Base-by-base conservation (phyloP, 805 yeast species). In the Tetrapisispora pingtungensis region DNA sequence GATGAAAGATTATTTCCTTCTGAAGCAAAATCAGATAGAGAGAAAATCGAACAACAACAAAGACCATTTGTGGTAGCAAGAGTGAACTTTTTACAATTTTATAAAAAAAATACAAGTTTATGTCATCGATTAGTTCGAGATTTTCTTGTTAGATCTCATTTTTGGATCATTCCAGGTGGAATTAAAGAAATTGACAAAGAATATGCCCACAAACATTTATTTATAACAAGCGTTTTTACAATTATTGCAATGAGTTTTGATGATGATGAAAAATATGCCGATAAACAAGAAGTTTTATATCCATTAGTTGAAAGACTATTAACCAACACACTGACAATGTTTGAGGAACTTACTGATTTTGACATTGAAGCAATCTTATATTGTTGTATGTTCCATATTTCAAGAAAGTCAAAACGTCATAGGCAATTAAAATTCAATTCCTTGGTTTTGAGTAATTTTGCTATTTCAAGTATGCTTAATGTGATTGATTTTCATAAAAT, bases 161-260 rank as follows among this genome's bases (percentile, higher is more conserved):
- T 72, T 53, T 78, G 81, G 79, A 75, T 78, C 37, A 72, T 76
- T 5, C 81, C 81, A 1, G 81, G 80, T 10, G 81, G 80, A 5
- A 67, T 75, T n/a, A 72, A 68, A 32, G 68, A 67, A 28, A 68
- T 77, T 12, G 65, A 70, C 34, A 56, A 68, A 33, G 61, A 61
- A 10, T 77, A 73, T 53, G 80, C 73, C 4, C 51, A 61, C 15
- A 64, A 67, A 28, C 80, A 77, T 56, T 74, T 79, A 3, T 75
- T 77, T 47, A 75, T 74, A 19, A 64, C 78, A 0, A 72, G 78
- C 46, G 78, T 74, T 1, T 74, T 71, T 58, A 75, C 72, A 3
- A 61, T 74, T 19, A 59, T 75, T 42, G 77, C 79, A 0, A 75
- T 74, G 78, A 71, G 75, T 39, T 73, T 73, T 52, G 79, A 76